Evolutionary conservation across 2,329 filamentous ascomycete genomes (phyloP).

Genomic region (Lachnellula arida): DNA sequence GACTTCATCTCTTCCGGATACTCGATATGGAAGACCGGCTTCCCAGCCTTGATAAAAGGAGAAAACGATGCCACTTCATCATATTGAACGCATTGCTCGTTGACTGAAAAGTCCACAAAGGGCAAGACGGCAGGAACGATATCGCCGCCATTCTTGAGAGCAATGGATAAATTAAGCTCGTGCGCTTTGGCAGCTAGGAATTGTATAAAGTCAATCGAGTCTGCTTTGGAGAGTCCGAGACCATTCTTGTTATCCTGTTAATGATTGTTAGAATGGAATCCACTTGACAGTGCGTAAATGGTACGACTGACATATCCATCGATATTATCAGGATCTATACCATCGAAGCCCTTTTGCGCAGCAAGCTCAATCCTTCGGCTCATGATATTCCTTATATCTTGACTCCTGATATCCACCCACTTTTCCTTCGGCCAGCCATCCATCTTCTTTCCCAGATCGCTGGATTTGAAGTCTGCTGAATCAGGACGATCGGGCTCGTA

Average conservation of each 20-base stretch:
- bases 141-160: constrained; percentile 62
- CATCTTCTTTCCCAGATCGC: constrained; percentile 53
- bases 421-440: constrained; percentile 61
- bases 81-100: constrained; percentile 62
- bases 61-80: constrained; percentile 54
- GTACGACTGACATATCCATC: constrained; percentile 56
- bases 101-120: constrained; percentile 60
- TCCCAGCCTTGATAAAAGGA: constrained; percentile 53
- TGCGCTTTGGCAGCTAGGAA: constrained; percentile 55
- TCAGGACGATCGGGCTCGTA: constrained; percentile 61
- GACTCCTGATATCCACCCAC: constrained; percentile 57
- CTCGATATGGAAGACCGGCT: constrained; percentile 70
- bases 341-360: constrained; percentile 58
- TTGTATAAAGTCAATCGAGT: constrained; percentile 53
- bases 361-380: constrained; percentile 52
- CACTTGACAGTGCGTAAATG: constrained; percentile 33
- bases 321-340: constrained; percentile 66
- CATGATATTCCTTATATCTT: constrained; percentile 59
- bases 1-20: constrained; percentile 44
- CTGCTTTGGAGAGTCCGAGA: constrained; percentile 49
- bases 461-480: constrained; percentile 42
- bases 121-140: constrained; percentile 48
- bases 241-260: constrained; percentile 33
- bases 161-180: constrained; percentile 52
- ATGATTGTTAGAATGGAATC: constrained; percentile 24